Conservation (phyloP, 352 stramenopile species). For the Phytopythium mirpurense region DNA sequence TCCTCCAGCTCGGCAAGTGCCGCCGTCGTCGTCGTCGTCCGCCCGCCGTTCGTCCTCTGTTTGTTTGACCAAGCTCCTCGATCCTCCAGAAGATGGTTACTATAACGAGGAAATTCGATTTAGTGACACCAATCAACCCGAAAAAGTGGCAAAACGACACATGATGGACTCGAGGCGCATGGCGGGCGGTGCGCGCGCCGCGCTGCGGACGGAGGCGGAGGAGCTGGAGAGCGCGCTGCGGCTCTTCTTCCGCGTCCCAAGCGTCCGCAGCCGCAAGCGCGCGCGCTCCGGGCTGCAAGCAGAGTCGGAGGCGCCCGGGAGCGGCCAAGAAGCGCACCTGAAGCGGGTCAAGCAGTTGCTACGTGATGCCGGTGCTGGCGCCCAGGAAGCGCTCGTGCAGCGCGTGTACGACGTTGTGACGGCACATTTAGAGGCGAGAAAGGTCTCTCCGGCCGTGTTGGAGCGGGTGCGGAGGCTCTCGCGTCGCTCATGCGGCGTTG, state of each 20-base stretch:
- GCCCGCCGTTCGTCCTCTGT: background rate
- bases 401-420: background rate
- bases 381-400: background rate
- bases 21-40: background rate
- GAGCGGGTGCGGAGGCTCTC: background rate
- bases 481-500: too few species aligned
- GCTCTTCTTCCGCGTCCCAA: conserved; percentile 2
- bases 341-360: conserved; percentile 9
- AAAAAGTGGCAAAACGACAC: background rate
- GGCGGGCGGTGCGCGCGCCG: background rate
- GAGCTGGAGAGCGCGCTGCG: conserved; percentile 1
- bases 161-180: background rate
- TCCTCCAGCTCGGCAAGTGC: too few species aligned
- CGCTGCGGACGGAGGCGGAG: background rate
- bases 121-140: background rate
- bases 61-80: background rate
- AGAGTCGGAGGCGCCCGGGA: background rate
- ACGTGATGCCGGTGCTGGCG: background rate
- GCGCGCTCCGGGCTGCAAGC: background rate
- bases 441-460: background rate
- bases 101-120: background rate
- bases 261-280: background rate
- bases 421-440: background rate
- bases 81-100: background rate
- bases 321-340: background rate